Percentiles rank a stretch among this genome's conserved stretches.
Evolutionary conservation across 2,329 filamentous ascomycete genomes (phyloP).

Genomic region (Colletotrichum endophyticum): DNA sequence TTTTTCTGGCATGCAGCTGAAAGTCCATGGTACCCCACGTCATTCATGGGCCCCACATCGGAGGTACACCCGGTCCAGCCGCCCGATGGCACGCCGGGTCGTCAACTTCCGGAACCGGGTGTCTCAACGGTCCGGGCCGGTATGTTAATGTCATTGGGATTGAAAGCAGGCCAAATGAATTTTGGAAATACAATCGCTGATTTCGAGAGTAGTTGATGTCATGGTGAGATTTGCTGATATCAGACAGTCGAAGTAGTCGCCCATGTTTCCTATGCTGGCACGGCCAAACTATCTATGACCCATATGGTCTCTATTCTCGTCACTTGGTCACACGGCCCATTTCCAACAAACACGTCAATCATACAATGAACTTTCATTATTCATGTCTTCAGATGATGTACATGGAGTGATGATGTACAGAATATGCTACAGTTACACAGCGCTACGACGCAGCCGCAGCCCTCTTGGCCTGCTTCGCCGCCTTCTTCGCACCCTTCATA

Average conservation of each 20-base stretch:
- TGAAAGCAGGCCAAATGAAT: neutral
- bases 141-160: neutral
- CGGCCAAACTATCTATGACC: neutral
- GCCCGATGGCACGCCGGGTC: neutral
- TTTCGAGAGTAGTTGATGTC: neutral
- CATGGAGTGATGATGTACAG: neutral
- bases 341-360: neutral
- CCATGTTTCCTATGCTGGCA: neutral
- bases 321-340: neutral
- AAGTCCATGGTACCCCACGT: constrained; percentile 11
- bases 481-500: constrained; percentile 69
- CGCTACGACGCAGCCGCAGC: neutral
- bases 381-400: neutral
- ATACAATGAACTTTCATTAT: neutral
- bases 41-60: neutral
- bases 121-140: constrained; percentile 7
- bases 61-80: neutral
- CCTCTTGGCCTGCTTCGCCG: constrained; percentile 45
- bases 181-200: neutral
- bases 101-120: constrained; percentile 2
- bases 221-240: neutral
- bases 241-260: neutral
- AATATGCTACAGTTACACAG: neutral
- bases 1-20: constrained; percentile 3
- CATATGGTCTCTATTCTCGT: neutral